Evolutionary conservation across 2,329 filamentous ascomycete genomes (phyloP).

Genomic region (Pezicula neosporulosa): DNA sequence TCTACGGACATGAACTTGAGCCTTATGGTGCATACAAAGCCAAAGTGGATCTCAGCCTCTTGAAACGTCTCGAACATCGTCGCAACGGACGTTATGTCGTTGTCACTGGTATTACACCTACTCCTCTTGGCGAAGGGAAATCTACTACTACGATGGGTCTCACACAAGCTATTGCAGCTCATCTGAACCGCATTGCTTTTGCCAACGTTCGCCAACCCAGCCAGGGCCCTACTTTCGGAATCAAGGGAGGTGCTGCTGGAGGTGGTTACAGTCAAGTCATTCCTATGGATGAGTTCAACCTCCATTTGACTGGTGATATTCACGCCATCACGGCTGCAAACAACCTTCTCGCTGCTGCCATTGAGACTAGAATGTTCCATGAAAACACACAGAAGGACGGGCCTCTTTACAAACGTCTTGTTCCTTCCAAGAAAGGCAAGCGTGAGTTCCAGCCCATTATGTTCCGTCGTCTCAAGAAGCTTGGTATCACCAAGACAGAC

Average conservation of each 20-base stretch:
- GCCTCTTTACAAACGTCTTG: constrained; percentile 80
- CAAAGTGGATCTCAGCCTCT: constrained; percentile 80
- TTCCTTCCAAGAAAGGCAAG: constrained; percentile 87
- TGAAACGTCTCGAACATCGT: constrained; percentile 83
- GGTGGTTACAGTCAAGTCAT: constrained; percentile 99
- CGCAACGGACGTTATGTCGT: constrained; percentile 87
- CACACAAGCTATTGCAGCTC: constrained; percentile 86
- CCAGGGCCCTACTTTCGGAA: constrained; percentile 96
- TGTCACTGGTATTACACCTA: constrained; percentile 94
- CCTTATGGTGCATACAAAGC: constrained; percentile 95
- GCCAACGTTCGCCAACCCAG: constrained; percentile 97
- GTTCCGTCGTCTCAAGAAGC: constrained; percentile 90
- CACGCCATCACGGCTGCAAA: constrained; percentile 97
- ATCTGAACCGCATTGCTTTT: constrained; percentile 83
- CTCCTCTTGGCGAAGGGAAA: constrained; percentile 94
- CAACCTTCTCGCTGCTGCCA: constrained; percentile 92
- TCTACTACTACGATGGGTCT: constrained; percentile 97
- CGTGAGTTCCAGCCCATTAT: constrained; percentile 84
- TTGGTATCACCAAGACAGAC: constrained; percentile 93
- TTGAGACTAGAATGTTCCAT: constrained; percentile 98
- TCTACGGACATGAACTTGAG: constrained; percentile 84
- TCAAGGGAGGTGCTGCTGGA: constrained; percentile 96
- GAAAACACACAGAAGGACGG: constrained; percentile 93
- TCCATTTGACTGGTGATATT: constrained; percentile 96
- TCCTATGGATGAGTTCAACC: constrained; percentile 99